These are phyloP conservation scores for Coemansia erecta DNA, from an alignment of 192 early-diverging fungal genomes.

Conservation along the genomic window DNA sequence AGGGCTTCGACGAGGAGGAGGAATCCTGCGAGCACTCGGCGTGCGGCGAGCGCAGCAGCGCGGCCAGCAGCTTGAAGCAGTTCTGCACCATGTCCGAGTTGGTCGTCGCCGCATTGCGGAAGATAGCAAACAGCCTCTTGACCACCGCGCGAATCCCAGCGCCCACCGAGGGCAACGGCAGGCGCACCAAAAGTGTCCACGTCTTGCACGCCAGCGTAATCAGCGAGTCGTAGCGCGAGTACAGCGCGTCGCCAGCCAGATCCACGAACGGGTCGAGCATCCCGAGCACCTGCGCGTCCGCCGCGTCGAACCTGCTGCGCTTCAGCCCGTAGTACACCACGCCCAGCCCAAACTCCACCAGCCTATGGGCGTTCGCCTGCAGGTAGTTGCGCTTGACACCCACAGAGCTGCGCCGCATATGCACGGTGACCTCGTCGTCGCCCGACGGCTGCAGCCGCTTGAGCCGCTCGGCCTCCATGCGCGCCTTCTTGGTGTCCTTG, in stretches of 20 bases:
- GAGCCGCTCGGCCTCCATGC: conserved; percentile 56
- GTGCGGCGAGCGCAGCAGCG: conserved; percentile 74
- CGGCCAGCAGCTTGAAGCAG: conserved; percentile 78
- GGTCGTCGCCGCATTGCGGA: conserved; percentile 62
- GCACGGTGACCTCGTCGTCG: conserved; percentile 63
- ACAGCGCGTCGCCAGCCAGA: conserved; percentile 77
- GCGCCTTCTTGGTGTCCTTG: conserved; percentile 55
- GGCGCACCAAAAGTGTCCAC: conserved; percentile 66
- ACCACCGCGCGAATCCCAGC: conserved; percentile 69
- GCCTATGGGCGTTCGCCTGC: conserved; percentile 81
- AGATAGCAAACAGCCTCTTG: conserved; percentile 73
- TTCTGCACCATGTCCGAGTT: conserved; percentile 71
- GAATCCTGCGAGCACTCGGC: conserved; percentile 37
- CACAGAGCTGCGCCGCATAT: conserved; percentile 62
- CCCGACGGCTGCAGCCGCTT: conserved; percentile 34
- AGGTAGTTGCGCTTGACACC: conserved; percentile 70
- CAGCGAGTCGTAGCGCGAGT: conserved; percentile 75
- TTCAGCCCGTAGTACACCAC: conserved; percentile 72
- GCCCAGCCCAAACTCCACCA: conserved; percentile 92
- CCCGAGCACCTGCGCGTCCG: conserved; percentile 57
- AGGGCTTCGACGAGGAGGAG: conserved; percentile 12
- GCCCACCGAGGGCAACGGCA: conserved; percentile 70
- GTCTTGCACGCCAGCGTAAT: conserved; percentile 68
- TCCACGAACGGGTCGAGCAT: conserved; percentile 81
- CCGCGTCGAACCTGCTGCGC: conserved; percentile 58